Evolutionary conservation across 805 yeast genomes (phyloP), one percentile per base, ranked within the genome.

Genomic region (Candida coquimbonensis): DNA sequence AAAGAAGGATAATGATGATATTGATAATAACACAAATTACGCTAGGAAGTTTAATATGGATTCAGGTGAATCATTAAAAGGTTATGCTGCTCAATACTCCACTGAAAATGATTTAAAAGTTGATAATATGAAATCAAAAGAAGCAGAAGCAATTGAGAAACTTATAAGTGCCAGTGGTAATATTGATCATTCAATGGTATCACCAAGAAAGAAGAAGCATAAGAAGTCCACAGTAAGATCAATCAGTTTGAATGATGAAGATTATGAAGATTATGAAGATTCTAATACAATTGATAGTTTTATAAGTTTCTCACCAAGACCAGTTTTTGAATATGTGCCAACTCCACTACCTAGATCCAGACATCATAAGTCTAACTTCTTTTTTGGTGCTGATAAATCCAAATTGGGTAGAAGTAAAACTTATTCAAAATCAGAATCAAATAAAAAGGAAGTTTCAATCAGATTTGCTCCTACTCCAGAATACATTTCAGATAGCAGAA

Each of bases 41-140:
- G 13, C 9, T 13, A 35, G 19, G 7, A 43, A 40, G 8, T 49
- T 54, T 12, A 53, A 51, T 32, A 32, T 53, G 38, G 56, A 57
- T 9, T 59, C 62, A 19, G 62, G 62, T 11, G 51, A 47, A 16
- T 57, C 62, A 4, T 41, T 59, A 6, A 33, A 48, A 27, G 55
- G 51, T 2, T 50, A 32, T 37, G 59, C 56, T 2, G 56, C 52
- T 9, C 52, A 49, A 2, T 51, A 53, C 37, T 45, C 51, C 1
- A 16, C 36, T 1, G 27, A 34, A 1, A 46, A 36, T 13, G 58
- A 50, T 13, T 47, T 53, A 24, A 33, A 36, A 16, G 12, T 51
- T 6, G 53, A 53, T 3, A 42, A 33, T 17, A 9, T 35, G 1
- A 37, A 38, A 1, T 38, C 49, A 4, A 49, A 37, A 14, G 52